These are phyloP conservation scores for Murraya koenigii DNA, from an alignment of 345 rosid genomes.

Conservation along the genomic window DNA sequence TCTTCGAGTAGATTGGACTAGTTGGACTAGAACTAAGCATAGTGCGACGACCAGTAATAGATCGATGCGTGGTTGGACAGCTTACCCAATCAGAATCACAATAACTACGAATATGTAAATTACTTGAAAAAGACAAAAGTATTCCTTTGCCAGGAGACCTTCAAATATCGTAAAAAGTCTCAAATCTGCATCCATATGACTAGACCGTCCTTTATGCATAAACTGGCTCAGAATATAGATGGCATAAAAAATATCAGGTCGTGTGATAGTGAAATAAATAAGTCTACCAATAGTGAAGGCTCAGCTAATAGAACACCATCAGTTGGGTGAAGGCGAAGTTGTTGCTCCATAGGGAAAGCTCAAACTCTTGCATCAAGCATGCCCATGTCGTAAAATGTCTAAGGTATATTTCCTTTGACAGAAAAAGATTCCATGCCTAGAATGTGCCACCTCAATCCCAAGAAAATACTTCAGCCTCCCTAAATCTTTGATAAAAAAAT, in stretches of 20 bases:
- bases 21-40: neutral
- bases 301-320: too few species aligned
- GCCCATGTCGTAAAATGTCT: too few species aligned
- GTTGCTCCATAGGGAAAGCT: too few species aligned
- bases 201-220: neutral
- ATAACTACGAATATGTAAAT: neutral
- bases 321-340: too few species aligned
- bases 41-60: too few species aligned
- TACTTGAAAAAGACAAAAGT: neutral
- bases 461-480: too few species aligned
- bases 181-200: neutral
- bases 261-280: neutral
- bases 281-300: neutral
- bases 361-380: too few species aligned
- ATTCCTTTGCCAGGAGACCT: neutral
- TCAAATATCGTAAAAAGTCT: neutral
- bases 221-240: neutral
- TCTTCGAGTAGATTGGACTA: neutral
- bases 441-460: too few species aligned
- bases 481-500: too few species aligned
- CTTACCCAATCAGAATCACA: neutral
- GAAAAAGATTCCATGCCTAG: too few species aligned
- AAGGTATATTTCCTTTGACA: too few species aligned
- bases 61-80: neutral
- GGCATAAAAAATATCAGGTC: neutral